Conservation (phyloP, 192 early-diverging fungal species). For the Coemansia aciculifera region DNA sequence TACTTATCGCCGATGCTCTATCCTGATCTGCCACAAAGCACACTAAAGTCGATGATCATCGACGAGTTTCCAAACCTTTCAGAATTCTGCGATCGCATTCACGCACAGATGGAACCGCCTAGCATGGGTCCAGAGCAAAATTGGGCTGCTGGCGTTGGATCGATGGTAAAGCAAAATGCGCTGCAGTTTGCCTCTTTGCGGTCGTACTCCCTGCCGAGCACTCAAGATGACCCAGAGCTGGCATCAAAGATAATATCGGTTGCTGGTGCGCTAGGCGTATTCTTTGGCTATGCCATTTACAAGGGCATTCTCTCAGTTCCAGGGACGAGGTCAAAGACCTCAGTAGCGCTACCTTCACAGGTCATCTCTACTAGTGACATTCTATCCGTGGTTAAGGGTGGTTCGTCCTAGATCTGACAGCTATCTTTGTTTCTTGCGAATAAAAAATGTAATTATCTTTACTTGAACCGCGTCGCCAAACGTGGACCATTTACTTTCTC, state of each 20-base stretch:
- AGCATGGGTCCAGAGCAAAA: constrained; percentile 17
- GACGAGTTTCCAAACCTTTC: constrained; percentile 34
- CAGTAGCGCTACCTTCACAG: not conserved
- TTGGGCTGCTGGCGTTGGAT: constrained; percentile 16
- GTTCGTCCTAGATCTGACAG: not conserved
- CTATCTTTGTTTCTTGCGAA: not conserved
- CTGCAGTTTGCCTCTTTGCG: constrained; percentile 5
- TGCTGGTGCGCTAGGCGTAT: constrained; percentile 29
- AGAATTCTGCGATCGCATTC: constrained; percentile 38
- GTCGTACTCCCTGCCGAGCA: not conserved
- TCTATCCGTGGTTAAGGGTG: not conserved
- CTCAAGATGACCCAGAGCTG: constrained; percentile 14
- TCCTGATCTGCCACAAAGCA: constrained; percentile 66
- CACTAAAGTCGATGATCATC: constrained; percentile 23
- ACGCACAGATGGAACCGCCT: constrained; percentile 25
- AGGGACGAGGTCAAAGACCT: not conserved
- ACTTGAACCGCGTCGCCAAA: constrained; percentile 11
- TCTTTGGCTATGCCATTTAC: constrained; percentile 43
- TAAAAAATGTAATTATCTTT: constrained; percentile 1
- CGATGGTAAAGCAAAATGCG: constrained; percentile 23
- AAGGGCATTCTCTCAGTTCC: constrained; percentile 33
- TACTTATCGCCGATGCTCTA: constrained; percentile 77
- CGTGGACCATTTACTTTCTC: constrained; percentile 1
- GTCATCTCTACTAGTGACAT: constrained; percentile 2
- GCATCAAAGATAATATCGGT: constrained; percentile 21